Evolutionary conservation across 176 grass and related monocot genomes (phyloP), one percentile per base, ranked within the genome.

Genomic region (Luzula sylvatica): DNA sequence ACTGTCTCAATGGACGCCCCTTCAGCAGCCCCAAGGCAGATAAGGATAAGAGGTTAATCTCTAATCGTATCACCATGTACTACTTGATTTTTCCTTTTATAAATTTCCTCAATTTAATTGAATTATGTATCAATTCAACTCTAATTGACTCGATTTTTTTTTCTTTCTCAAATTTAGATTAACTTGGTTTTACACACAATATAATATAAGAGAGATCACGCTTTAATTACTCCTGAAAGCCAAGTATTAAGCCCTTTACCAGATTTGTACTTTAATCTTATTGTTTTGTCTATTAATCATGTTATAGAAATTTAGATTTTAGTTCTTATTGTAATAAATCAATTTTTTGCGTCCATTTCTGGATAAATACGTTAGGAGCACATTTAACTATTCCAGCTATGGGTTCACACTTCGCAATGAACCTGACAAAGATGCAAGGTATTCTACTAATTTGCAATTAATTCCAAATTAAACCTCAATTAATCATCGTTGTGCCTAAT

Each of bases 401-500:
- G 15, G 81, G 92, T 6, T 70, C 85, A 45, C 85, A 96, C 51
- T 89, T 96, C 67, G 72, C 71, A 22, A 89, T 96, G 85, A 86
- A 86, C 65, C 70, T 96, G 50, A 71, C 85, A 82, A 96, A 79
- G 54, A 89, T 96, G 92, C 77, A 86, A 79, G 84, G 90, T 86
- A 74, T 64, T 29, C 13, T 22, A 45, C 18, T 26, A 32, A 46
- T 17, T 23, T 42, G 1, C 43, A 20, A 64, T 11, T 9, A 47
- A 46, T 9, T 1, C 14, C 23, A 1, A 22, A 20, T 26, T 27
- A 21, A 28, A 44, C 6, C 38, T 58, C 25, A 21, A 24, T 59
- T 43, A 59, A 41, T 32, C 56, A 41, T 22, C 21, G 23, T 38
- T 26, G 38, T 23, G 19, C 39, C 38, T 60, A 24, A 39, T 32